phyloP scores from a whole-genome alignment of 306 rosid genomes.

The Ormosia emarginata region DNA sequence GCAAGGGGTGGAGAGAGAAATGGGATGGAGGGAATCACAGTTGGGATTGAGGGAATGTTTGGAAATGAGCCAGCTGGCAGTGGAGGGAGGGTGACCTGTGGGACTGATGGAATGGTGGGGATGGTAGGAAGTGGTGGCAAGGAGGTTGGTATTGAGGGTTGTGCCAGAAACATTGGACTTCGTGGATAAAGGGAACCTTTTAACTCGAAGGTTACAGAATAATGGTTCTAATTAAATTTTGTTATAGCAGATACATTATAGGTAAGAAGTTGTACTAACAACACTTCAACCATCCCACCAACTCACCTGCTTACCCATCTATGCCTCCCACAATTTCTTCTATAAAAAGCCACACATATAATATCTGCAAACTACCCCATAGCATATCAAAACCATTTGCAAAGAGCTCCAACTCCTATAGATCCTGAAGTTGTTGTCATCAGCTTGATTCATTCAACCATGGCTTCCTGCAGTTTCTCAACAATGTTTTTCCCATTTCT shows the following conservation, averaged over 20 bases:
- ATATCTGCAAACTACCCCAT: neutral
- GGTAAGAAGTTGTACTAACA: neutral
- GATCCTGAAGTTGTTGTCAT: neutral
- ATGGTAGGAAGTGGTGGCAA: too few species aligned
- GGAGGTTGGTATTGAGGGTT: too few species aligned
- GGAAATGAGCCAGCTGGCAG: too few species aligned
- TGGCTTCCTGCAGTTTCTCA: conserved; percentile 18
- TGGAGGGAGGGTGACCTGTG: too few species aligned
- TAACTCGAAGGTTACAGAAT: neutral
- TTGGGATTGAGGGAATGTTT: too few species aligned
- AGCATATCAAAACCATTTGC: neutral
- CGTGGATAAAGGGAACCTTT: neutral
- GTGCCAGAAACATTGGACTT: neutral
- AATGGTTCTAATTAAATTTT: neutral
- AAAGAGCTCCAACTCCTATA: neutral
- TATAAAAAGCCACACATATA: neutral
- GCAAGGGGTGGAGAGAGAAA: too few species aligned
- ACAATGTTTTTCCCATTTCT: neutral
- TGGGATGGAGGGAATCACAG: too few species aligned
- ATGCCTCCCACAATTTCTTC: neutral
- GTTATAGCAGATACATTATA: neutral
- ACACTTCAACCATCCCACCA: neutral
- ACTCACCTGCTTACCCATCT: neutral
- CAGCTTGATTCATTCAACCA: neutral
- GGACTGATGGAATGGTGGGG: too few species aligned